Base-by-base conservation (phyloP, 257 asterid genomes). In the Salvia splendens region DNA sequence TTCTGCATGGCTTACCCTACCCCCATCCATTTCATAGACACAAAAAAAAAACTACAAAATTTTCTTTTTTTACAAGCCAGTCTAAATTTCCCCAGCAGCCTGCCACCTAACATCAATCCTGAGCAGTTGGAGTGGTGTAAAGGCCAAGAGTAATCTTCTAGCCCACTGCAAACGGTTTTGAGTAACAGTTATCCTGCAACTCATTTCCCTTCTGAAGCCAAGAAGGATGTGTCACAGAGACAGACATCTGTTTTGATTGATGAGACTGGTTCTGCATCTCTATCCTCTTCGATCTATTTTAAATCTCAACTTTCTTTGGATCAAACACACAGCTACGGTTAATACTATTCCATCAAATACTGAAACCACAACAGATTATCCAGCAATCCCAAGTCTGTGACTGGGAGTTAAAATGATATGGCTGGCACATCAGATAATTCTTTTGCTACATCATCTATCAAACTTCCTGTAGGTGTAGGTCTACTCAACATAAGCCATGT, bases 351-450 rank as follows among this genome's bases (percentile, higher is more conserved):
- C 76, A 60, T 78, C 73, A n/a, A 61, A 61, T 15, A 32, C 74
- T 47, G 92, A 74, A 68, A 77, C 70, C 58, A 61, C 49, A 56
- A 45, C 76, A 54, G 77, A 72, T 69, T 60, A 40, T 57, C 82
- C 17, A 61, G 59, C 40, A 70, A 67, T 67, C 61, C 69, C 47
- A 80, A 76, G n/a, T 73, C 78, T 73, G 80, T 0, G 20, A 17
- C 20, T 17, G 20, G 62, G 42, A 71, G 58, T 73, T 83, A 74
- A 80, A 58, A 74, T 54, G 77, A 75, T 74, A 56, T 68, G 50
- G 70, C 67, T 60, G 67, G 74, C 67, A 35, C 65, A 16, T 75
- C 83, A 60, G 70, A 56, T 67, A 69, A 76, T 68, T 69, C 58
- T 28, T 75, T 65, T 70, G 64, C 47, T 50, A 61, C 77, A 52